Evolutionary conservation across 768 basidiomycete genomes (phyloP), one percentile per base, ranked within the genome.

Genomic region (Lyophyllum atratum): DNA sequence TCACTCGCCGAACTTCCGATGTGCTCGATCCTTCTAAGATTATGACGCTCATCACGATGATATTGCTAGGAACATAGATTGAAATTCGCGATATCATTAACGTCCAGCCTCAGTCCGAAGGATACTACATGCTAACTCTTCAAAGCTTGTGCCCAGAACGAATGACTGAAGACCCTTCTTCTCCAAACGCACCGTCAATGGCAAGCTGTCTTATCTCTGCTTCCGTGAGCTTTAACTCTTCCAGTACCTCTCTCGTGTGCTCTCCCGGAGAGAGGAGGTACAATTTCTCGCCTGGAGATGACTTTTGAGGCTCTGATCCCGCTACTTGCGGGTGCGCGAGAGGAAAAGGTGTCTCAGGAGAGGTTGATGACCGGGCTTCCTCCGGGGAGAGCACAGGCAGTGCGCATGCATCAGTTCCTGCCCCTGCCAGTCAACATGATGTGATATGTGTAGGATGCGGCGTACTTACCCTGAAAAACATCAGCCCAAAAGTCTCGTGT

Each of bases 321-420:
- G 44, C 56, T 15, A 86, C 65, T 26, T 66, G 68, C 17, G 85
- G 85, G 64, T 87, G 86, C 42, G 80, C 78, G n/a, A 68, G 63
- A 5, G 88, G 86, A 19, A 81, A 59, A 25, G 63, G 39, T 17
- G 71, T 73, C 7, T 67, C 70, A 3, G 74, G 64, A 14, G 74
- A 62, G 54, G 78, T 71, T 24, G 80, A 67, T 29, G 67, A 70
- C 1, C 76, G 79, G 4, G 87, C 89, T 76, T 92, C 90, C 24
- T 71, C 64, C 0, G 86, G 80, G 4, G 82, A 77, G 25, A 92
- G 75, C 28, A 92, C 86, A 0, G 90, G 90, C 14, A 89, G 71
- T 10, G 80, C 80, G 65, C 90, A 92, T 8, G 88, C 85, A 56
- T 92, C 90, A 12, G 81, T 86, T 26, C 79, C 90, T 92, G 43